phyloP scores from a whole-genome alignment of 2,329 filamentous ascomycete genomes.

The Fusarium sp. region DNA sequence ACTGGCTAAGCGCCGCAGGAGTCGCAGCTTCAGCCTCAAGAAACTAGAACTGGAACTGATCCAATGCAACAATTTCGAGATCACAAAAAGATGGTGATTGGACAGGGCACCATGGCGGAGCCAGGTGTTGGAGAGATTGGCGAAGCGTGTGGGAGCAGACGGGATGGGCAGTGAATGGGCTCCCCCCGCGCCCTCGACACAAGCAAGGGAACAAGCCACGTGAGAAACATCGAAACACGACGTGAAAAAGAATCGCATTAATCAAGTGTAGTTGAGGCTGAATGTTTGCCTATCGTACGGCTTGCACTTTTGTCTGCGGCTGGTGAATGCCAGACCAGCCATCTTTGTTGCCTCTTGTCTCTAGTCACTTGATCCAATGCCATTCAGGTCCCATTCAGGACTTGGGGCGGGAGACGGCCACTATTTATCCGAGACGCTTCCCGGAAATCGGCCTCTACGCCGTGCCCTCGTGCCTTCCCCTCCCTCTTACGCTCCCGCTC shows the following conservation, averaged over 20 bases:
- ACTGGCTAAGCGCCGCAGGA: conserved; percentile 5
- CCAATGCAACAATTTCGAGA: conserved; percentile 11
- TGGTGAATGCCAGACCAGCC: background rate
- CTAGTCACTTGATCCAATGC: background rate
- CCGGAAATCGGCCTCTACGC: conserved; percentile 21
- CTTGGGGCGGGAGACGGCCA: conserved; percentile 14
- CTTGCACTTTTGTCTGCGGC: conserved; percentile 7
- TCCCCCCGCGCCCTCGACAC: background rate
- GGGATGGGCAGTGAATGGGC: conserved; percentile 36
- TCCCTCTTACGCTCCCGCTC: background rate
- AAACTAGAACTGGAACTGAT: background rate
- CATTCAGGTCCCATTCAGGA: background rate
- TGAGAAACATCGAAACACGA: background rate
- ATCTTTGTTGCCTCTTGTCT: conserved; percentile 14
- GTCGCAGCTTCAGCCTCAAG: conserved; percentile 24
- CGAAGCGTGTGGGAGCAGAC: conserved; percentile 11
- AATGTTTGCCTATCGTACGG: background rate
- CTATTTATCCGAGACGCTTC: conserved; percentile 31
- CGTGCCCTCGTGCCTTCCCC: conserved; percentile 28
- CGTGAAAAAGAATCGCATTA: conserved; percentile 3
- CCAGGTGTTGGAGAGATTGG: conserved; percentile 11
- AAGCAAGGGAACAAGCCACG: background rate
- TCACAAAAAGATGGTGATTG: conserved; percentile 35
- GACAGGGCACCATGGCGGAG: conserved; percentile 2
- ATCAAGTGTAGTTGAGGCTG: background rate